Evolutionary conservation across 306 rosid species (phyloP).

Genomic region (Mimosa pudica): DNA sequence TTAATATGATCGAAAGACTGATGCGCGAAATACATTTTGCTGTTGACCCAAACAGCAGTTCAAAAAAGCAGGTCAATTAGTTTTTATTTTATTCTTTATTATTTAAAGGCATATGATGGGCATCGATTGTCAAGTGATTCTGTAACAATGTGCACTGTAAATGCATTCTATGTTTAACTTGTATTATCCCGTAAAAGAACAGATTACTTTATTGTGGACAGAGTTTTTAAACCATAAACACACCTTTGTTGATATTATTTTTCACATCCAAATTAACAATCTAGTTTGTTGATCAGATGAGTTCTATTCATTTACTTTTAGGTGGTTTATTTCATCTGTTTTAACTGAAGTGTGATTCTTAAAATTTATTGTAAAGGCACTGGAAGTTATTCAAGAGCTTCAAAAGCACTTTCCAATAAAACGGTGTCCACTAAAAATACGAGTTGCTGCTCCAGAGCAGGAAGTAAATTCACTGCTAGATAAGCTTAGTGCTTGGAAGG

Average conservation of each 20-base stretch:
- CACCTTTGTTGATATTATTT: not conserved
- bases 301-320: not conserved
- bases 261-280: not conserved
- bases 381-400: constrained; percentile 96
- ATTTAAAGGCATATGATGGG: not conserved
- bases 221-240: not conserved
- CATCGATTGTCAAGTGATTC: not conserved
- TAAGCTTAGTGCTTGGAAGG: constrained; percentile 72
- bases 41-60: constrained; percentile 73
- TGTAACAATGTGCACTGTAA: not conserved
- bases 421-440: constrained; percentile 84
- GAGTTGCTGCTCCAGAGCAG: constrained; percentile 59
- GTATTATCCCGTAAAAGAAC: not conserved
- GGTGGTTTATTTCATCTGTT: not conserved
- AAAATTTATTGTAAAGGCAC: constrained; percentile 56
- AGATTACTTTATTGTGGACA: not conserved
- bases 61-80: constrained; percentile 81
- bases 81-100: not conserved
- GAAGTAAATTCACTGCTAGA: constrained; percentile 57
- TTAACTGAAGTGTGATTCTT: not conserved
- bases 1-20: constrained; percentile 90
- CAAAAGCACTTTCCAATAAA: constrained; percentile 89
- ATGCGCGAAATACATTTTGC: constrained; percentile 92
- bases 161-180: not conserved
- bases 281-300: not conserved